Evolutionary conservation across 1,284 basidiomycete species (phyloP).

Genomic region (Wallemia mellicola): DNA sequence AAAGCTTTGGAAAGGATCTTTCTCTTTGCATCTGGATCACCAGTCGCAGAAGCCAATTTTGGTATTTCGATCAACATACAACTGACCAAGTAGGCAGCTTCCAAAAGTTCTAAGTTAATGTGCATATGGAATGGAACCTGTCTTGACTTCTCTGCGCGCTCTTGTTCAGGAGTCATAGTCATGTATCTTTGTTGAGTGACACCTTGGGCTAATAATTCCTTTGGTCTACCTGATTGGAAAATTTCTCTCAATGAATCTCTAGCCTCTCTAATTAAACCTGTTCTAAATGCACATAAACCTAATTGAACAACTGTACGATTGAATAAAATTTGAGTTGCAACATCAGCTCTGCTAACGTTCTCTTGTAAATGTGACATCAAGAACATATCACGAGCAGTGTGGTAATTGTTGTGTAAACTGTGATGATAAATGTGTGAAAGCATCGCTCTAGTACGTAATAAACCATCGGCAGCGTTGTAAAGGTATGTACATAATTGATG

Average conservation of each 20-base stretch:
- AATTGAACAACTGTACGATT: constrained; percentile 94
- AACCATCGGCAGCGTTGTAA: constrained; percentile 68
- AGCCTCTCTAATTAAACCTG: constrained; percentile 75
- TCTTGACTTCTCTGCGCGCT: constrained; percentile 78
- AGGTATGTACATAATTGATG: constrained; percentile 70
- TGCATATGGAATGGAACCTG: constrained; percentile 99
- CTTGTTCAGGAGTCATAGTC: constrained; percentile 66
- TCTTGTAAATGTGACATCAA: constrained; percentile 98
- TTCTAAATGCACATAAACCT: constrained; percentile 84
- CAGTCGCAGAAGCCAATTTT: constrained; percentile 69
- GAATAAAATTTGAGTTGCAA: constrained; percentile 90
- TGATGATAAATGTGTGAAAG: constrained; percentile 93
- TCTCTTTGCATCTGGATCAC: constrained; percentile 55
- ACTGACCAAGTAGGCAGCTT: constrained; percentile 87
- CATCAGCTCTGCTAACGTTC: constrained; percentile 77
- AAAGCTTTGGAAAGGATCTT: constrained; percentile 84
- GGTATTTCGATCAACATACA: constrained; percentile 98
- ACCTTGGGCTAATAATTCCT: constrained; percentile 89
- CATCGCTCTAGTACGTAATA: constrained; percentile 84
- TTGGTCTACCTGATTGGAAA: constrained; percentile 79
- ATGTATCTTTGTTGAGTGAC: constrained; percentile 79
- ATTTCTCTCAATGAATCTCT: constrained; percentile 83
- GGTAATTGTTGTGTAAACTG: constrained; percentile 83
- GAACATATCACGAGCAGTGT: constrained; percentile 90
- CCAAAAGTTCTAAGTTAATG: constrained; percentile 90